phyloP scores from a whole-genome alignment of 2,329 filamentous ascomycete species.

The Scytalidium sp. region DNA sequence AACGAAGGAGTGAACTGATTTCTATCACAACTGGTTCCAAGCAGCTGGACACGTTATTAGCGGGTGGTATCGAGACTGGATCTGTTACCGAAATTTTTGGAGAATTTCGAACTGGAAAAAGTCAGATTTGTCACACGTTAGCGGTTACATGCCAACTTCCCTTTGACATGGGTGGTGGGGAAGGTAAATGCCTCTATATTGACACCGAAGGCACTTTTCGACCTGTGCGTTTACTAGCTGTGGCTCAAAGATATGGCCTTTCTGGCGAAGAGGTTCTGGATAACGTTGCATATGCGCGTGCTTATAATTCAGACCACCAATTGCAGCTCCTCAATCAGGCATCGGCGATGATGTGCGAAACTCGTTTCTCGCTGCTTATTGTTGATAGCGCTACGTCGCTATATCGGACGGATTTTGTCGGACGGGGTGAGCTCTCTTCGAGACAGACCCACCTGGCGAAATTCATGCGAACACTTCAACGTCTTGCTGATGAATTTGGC shows the following conservation, averaged over 20 bases:
- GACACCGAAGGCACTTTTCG: slow-evolving; percentile 98
- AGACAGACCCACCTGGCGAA: slow-evolving; percentile 86
- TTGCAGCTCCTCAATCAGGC: slow-evolving; percentile 93
- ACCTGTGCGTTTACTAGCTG: slow-evolving; percentile 84
- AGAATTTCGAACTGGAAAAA: slow-evolving; percentile 97
- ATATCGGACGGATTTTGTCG: slow-evolving; percentile 94
- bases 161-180: slow-evolving; percentile 98
- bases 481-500: slow-evolving; percentile 80
- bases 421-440: slow-evolving; percentile 94
- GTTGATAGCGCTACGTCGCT: slow-evolving; percentile 95
- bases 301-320: slow-evolving; percentile 98
- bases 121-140: slow-evolving; percentile 97
- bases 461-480: slow-evolving; percentile 81
- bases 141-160: slow-evolving; percentile 96
- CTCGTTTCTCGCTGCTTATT: slow-evolving; percentile 89
- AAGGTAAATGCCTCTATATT: slow-evolving; percentile 98
- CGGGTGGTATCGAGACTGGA: slow-evolving; percentile 92
- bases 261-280: slow-evolving; percentile 97
- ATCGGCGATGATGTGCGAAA: slow-evolving; percentile 99
- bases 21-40: slow-evolving; percentile 98
- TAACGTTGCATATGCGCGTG: slow-evolving; percentile 96
- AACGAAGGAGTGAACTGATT: slow-evolving; percentile 92
- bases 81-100: slow-evolving; percentile 98
- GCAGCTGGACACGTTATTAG: slow-evolving; percentile 90
- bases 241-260: slow-evolving; percentile 90